phyloP scores from a whole-genome alignment of 352 stramenopile species.

The Plasmopara muralis region DNA sequence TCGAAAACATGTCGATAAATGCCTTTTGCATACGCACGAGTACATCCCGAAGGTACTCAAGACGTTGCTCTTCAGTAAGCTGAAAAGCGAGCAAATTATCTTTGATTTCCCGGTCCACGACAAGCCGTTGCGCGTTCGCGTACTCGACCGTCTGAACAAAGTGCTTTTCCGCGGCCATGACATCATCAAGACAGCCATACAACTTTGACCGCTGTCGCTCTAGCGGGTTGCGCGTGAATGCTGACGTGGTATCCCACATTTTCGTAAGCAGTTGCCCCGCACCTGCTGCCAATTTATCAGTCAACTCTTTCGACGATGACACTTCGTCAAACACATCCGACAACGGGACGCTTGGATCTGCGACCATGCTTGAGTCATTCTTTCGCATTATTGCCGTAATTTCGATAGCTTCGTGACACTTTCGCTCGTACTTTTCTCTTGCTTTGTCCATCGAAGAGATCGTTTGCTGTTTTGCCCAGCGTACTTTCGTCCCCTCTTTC shows the following conservation, averaged over 20 bases:
- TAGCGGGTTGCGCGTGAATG: slow-evolving; percentile 54
- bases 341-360: slow-evolving; percentile 3
- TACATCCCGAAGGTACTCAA: slow-evolving; percentile 76
- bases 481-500: slow-evolving; percentile 67
- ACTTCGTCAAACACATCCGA: slow-evolving; percentile 22
- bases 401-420: slow-evolving; percentile 61
- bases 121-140: slow-evolving; percentile 54
- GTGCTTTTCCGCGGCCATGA: slow-evolving; percentile 57
- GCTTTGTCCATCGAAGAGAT: slow-evolving; percentile 51
- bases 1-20: slow-evolving; percentile 40
- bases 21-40: slow-evolving; percentile 60
- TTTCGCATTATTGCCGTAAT: slow-evolving; percentile 33
- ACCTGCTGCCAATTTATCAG: slow-evolving; percentile 50
- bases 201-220: slow-evolving; percentile 63
- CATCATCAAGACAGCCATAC: slow-evolving; percentile 53
- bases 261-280: slow-evolving; percentile 68
- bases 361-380: slow-evolving; percentile 12
- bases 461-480: slow-evolving; percentile 57
- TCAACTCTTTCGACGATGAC: slow-evolving; percentile 39
- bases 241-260: slow-evolving; percentile 73
- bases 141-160: slow-evolving; percentile 65
- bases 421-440: slow-evolving; percentile 74
- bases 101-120: slow-evolving; percentile 63
- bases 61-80: slow-evolving; percentile 74
- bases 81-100: slow-evolving; percentile 78